Evolutionary conservation across 176 grass and related monocot species (phyloP), one percentile per base, ranked within the genome.

Genomic region (Oryza officinalis): DNA sequence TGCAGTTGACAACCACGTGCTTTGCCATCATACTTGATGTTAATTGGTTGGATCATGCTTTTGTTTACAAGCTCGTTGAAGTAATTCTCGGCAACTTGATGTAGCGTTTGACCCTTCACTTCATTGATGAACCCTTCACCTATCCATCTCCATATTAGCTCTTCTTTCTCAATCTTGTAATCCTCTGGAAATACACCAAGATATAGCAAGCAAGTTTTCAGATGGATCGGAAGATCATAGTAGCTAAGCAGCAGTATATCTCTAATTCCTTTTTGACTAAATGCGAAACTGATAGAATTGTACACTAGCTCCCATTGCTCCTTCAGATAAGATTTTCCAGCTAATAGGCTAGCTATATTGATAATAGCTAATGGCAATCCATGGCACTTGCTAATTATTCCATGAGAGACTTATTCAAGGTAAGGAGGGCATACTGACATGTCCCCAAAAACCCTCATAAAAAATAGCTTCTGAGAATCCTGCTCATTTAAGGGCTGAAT

Each of bases 241-340:
- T 64, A 86, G 77, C 83, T 86, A 71, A 50, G 83, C 6, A 86
- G 18, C 0, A 86, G 2, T 79, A 85, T 85, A 52, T 63, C n/a
- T 26, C 60, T 63, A 66, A 69, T 69, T 37, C 46, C 46, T 57
- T 57, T 3, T 5, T 44, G 52, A 17, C 20, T 70, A 68, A 80
- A 22, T 50, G 46, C 45, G 2, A 30, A 81, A 17, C 30, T 65
- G 18, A 81, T 57, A 26, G 78, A 69, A 4, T 70, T 57, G 35
- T 38, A n/a, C 7, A 81, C 78, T 5, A 6, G 2, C 46, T 81
- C 45, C 78, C 78, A 81, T 5, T 69, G 13, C 1, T 59, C 46
- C 31, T 38, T 57, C 11, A 47, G 11, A 3, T 27, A 10, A 0
- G 65, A 37, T 70, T 70, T 81, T 8, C 20, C 37, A 57, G 65